Evolutionary conservation across 306 rosid species (phyloP).

Genomic region (Adenanthera pavonina): DNA sequence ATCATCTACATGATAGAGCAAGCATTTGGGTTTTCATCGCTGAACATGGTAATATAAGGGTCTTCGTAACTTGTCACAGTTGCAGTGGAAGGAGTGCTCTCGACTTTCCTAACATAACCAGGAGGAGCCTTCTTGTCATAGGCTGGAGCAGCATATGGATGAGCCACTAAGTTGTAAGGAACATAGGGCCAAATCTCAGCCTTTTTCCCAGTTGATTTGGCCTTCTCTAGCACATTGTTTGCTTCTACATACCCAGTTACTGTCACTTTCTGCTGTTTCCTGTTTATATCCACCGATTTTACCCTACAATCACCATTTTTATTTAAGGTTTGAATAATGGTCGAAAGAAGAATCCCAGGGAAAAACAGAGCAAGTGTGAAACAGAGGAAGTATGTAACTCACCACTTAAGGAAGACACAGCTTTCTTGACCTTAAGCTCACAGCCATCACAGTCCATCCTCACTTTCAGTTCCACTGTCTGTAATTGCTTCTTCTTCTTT

Average conservation of each 20-base stretch:
- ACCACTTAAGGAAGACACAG: slow-evolving; percentile 86
- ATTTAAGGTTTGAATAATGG: background rate
- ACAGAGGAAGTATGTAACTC: slow-evolving; percentile 18
- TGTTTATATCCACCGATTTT: slow-evolving; percentile 87
- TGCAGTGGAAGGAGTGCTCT: slow-evolving; percentile 54
- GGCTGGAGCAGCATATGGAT: slow-evolving; percentile 75
- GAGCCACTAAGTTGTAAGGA: slow-evolving; percentile 86
- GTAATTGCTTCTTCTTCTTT: slow-evolving; percentile 79
- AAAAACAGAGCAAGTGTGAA: slow-evolving; percentile 3
- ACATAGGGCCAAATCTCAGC: slow-evolving; percentile 98
- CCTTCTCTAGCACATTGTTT: slow-evolving; percentile 93
- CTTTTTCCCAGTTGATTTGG: slow-evolving; percentile 87
- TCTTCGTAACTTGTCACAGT: slow-evolving; percentile 73
- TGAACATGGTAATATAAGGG: slow-evolving; percentile 85
- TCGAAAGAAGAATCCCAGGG: background rate
- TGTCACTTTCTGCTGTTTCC: slow-evolving; percentile 94
- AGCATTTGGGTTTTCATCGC: slow-evolving; percentile 99
- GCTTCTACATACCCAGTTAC: slow-evolving; percentile 85
- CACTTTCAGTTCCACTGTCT: slow-evolving; percentile 86
- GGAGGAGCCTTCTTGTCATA: slow-evolving; percentile 99
- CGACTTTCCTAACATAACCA: slow-evolving; percentile 85
- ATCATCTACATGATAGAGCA: slow-evolving; percentile 81
- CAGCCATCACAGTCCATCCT: slow-evolving; percentile 99
- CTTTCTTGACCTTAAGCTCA: slow-evolving; percentile 92
- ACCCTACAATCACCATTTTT: slow-evolving; percentile 61